A percentile compares a stretch with the other conserved stretches of the same genome.
Conservation (phyloP, 2,329 filamentous ascomycete genomes). For the Trichophaea hybrida region DNA sequence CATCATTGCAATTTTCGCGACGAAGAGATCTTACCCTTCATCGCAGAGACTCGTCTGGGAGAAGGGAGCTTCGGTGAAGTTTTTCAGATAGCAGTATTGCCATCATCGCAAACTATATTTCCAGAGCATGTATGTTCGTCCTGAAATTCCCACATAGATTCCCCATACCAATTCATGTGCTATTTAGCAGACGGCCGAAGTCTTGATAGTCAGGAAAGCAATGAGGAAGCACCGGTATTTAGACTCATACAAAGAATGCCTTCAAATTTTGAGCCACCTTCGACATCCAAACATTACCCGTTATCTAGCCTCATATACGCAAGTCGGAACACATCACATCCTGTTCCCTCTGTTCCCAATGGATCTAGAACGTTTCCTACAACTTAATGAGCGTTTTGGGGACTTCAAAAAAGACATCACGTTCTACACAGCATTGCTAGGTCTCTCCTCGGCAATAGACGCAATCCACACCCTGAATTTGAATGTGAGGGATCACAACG, state of each 20-base stretch:
- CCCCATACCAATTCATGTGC: too few relatives aligned
- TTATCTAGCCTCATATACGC: constrained; percentile 20
- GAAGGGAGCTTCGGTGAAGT: background rate
- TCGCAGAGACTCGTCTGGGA: background rate
- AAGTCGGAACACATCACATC: constrained; percentile 11
- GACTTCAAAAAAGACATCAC: constrained; percentile 11
- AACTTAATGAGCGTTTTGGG: background rate
- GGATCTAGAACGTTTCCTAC: constrained; percentile 18
- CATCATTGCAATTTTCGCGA: background rate
- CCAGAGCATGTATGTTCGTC: background rate
- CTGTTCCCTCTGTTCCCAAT: constrained; percentile 19
- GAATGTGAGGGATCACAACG: background rate
- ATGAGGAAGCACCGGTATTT: too few relatives aligned
- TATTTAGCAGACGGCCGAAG: background rate
- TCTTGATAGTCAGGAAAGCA: background rate
- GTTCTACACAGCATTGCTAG: constrained; percentile 20
- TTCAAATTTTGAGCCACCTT: constrained; percentile 15
- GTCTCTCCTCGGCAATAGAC: constrained; percentile 23
- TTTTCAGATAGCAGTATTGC: background rate
- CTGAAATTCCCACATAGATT: too few relatives aligned
- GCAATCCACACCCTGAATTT: constrained; percentile 14
- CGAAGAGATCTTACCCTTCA: background rate
- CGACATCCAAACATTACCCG: constrained; percentile 21
- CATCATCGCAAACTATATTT: background rate
- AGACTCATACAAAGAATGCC: constrained; percentile 1